Evolutionary conservation across 2,329 filamentous ascomycete genomes (phyloP).

Genomic region (Monosporascus sp.): DNA sequence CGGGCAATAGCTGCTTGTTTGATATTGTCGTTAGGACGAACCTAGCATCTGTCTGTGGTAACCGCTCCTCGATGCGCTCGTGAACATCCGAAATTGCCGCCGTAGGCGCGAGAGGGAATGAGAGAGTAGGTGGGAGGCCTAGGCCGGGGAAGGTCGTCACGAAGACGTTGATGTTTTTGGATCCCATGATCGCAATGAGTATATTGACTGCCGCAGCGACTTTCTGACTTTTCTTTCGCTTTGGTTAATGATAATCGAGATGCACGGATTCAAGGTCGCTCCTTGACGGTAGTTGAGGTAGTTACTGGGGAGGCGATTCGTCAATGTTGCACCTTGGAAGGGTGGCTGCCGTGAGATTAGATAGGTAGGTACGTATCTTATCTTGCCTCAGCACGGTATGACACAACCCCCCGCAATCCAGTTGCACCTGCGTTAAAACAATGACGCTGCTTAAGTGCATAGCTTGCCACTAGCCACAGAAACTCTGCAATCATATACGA

Average conservation of each 20-base stretch:
- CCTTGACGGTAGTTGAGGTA: neutral
- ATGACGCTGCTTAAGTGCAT: neutral
- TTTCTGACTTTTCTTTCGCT: too few relatives aligned
- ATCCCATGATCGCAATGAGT: conserved; percentile 41
- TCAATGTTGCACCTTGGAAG: neutral
- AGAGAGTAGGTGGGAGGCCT: conserved; percentile 74
- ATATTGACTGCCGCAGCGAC: neutral
- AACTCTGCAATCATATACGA: neutral
- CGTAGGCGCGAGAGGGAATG: conserved; percentile 63
- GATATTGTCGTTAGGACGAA: conserved; percentile 78
- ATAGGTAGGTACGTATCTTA: neutral
- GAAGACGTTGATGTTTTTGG: conserved; percentile 68
- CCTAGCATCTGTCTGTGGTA: conserved; percentile 51
- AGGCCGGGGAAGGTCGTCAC: conserved; percentile 80
- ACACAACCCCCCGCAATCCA: neutral
- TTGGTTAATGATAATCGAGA: too few relatives aligned
- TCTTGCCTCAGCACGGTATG: neutral
- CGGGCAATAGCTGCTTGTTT: conserved; percentile 61
- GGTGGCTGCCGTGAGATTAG: neutral
- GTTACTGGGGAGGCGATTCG: neutral
- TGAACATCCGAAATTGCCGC: conserved; percentile 65
- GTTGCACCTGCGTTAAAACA: neutral
- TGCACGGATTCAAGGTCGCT: neutral
- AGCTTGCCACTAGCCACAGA: neutral
- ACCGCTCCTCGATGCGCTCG: conserved; percentile 53